Conservation (phyloP, 768 basidiomycete species). For the Pluteus cervinus region DNA sequence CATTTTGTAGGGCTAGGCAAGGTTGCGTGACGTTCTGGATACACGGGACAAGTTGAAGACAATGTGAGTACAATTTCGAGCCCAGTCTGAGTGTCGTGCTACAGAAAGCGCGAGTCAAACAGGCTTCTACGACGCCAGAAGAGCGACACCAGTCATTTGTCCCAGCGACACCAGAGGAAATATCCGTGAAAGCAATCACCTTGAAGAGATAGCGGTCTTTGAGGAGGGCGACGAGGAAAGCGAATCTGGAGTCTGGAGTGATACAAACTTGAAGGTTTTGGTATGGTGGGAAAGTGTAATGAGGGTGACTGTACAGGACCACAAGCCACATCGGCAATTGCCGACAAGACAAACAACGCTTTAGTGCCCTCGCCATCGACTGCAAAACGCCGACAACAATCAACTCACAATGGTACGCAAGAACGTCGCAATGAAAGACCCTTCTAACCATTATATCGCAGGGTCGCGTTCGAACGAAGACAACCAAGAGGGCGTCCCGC, state of each 20-base stretch:
- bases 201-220: conserved; percentile 28
- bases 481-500: conserved; percentile 98
- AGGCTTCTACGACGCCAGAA: conserved; percentile 30
- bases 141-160: conserved; percentile 9
- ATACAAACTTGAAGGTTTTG: conserved; percentile 4
- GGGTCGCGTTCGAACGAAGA: conserved; percentile 99
- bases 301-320: conserved; percentile 29
- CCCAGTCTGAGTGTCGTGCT: conserved; percentile 84
- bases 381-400: conserved; percentile 17
- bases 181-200: conserved; percentile 32
- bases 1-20: conserved; percentile 45
- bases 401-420: conserved; percentile 47
- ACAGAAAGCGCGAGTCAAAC: conserved; percentile 78
- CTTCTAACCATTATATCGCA: conserved; percentile 25
- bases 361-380: conserved; percentile 3
- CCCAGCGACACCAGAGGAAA: too few species aligned
- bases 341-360: conserved; percentile 12
- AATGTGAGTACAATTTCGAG: conserved; percentile 32
- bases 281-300: conserved; percentile 12
- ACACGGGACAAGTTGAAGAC: conserved; percentile 13
- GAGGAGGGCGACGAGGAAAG: conserved; percentile 17
- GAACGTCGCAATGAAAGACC: conserved; percentile 7
- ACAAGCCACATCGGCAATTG: conserved; percentile 37
- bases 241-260: conserved; percentile 8
- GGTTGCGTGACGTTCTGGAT: conserved; percentile 13